Conservation (phyloP, 331 rosid genomes). For the Rosa hybrid region DNA sequence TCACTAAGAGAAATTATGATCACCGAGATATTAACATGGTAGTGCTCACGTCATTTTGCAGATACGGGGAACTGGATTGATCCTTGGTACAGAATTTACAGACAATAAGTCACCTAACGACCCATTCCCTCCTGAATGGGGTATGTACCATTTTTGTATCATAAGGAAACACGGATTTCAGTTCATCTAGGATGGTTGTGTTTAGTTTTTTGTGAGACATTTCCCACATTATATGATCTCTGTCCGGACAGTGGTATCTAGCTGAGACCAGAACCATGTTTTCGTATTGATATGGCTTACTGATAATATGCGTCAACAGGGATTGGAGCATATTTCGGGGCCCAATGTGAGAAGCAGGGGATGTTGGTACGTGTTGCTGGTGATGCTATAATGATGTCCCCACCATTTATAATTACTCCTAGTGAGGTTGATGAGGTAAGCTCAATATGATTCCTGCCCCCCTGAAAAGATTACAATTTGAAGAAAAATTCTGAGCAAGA, state of each 20-base stretch:
- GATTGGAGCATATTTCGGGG: constrained; percentile 78
- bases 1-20: not conserved
- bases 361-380: constrained; percentile 84
- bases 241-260: not conserved
- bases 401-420: constrained; percentile 66
- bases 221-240: not conserved
- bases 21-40: not conserved
- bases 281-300: not conserved
- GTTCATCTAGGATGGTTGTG: not conserved
- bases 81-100: constrained; percentile 72
- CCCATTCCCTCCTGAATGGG: constrained; percentile 93
- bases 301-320: constrained; percentile 40
- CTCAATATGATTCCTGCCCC: not conserved
- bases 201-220: not conserved
- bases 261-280: not conserved
- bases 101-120: constrained; percentile 87
- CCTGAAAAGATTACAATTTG: not conserved
- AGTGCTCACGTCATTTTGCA: constrained; percentile 39
- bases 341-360: constrained; percentile 69
- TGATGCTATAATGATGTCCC: constrained; percentile 82
- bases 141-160: constrained; percentile 42
- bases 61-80: constrained; percentile 89
- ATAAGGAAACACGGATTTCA: not conserved
- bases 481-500: not conserved
- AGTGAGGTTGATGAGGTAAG: constrained; percentile 80